phyloP scores from a whole-genome alignment of 768 basidiomycete genomes.

The Hydnomerulius pinastri region DNA sequence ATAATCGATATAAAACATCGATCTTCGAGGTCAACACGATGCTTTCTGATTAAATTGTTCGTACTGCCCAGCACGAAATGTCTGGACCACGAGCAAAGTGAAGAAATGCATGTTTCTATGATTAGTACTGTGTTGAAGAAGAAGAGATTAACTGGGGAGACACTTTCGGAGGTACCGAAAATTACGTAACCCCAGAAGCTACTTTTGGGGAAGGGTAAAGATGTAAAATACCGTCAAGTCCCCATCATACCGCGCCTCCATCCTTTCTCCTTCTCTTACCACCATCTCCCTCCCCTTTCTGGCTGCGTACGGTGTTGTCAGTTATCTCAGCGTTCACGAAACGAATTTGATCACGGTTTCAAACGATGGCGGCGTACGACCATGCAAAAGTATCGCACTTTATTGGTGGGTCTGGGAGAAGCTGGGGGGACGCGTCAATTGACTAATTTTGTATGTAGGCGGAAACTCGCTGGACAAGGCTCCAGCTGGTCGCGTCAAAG shows the following conservation, averaged over 20 bases:
- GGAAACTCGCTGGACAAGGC: conserved; percentile 91
- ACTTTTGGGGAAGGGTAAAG: conserved; percentile 31
- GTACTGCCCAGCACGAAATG: background rate
- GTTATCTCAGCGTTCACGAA: conserved; percentile 7
- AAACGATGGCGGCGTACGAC: conserved; percentile 44
- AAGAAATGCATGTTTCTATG: background rate
- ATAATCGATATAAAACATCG: conserved; percentile 16
- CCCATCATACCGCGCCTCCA: conserved; percentile 10
- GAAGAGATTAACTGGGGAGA: background rate
- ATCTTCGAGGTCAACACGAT: conserved; percentile 15
- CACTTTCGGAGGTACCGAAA: background rate
- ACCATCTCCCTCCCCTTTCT: conserved; percentile 11
- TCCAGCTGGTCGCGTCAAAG: conserved; percentile 72
- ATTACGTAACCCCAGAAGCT: conserved; percentile 34
- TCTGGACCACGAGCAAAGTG: background rate
- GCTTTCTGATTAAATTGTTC: background rate
- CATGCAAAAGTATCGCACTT: conserved; percentile 65
- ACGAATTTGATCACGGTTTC: conserved; percentile 7
- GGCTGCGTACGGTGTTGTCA: conserved; percentile 4
- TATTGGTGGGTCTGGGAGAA: conserved; percentile 46
- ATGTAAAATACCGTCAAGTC: conserved; percentile 18
- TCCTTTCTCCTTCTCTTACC: conserved; percentile 18
- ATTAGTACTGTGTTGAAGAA: too few relatives aligned
- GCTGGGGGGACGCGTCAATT: conserved; percentile 10
- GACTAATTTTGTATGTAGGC: conserved; percentile 50